Base-by-base conservation (phyloP, 805 yeast genomes). In the Kuraishia capsulata region DNA sequence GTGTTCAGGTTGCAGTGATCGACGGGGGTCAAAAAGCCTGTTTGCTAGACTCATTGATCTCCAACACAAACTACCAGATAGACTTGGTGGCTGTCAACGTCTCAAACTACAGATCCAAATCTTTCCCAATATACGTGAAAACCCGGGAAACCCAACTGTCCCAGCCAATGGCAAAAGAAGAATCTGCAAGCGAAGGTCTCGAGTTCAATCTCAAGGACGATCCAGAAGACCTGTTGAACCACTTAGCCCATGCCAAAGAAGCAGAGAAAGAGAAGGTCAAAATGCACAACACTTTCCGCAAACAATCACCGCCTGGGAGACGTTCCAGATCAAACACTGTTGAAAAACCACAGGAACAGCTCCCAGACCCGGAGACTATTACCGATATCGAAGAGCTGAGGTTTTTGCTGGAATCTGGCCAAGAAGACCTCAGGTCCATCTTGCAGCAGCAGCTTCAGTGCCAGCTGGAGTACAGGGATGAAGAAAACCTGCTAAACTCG, bases 321-420 rank as follows among this genome's bases (percentile, higher is more conserved):
- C 55, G 70, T 42, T 56, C 64, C 8, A 44, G 62, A 17, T 62
- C 68, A 36, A 56, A 56, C 40, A 64, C 72, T 2, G 20, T 54
- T 3, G 61, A 55, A 1, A 47, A 46, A 6, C 49, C 48, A 54
- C 2, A n/a, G 43, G 6, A 40, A 36, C 29, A 36, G 16, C n/a
- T 29, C 6, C 47, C 46, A 1, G 38, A 24, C 5, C 37, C 35
- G 13, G 39, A 34, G 26, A 34, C 20, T 45, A 64, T 52, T 42
- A 56, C 51, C 5, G 69, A 67, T 47, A 62, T 66, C 30, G 68
- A 62, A 41, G 71, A 66, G 42, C 44, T 68, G 28, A 59, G 68
- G 41, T 65, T 59, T 41, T 48, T 61, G 31, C 47, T 67, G 19
- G 72, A 66, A 44, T 50, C 61, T 4, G 65, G 67, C 2, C 61